Evolutionary conservation across 495 filamentous ascomycete genomes (phyloP).

Genomic region (Aspergillus mulundensis): DNA sequence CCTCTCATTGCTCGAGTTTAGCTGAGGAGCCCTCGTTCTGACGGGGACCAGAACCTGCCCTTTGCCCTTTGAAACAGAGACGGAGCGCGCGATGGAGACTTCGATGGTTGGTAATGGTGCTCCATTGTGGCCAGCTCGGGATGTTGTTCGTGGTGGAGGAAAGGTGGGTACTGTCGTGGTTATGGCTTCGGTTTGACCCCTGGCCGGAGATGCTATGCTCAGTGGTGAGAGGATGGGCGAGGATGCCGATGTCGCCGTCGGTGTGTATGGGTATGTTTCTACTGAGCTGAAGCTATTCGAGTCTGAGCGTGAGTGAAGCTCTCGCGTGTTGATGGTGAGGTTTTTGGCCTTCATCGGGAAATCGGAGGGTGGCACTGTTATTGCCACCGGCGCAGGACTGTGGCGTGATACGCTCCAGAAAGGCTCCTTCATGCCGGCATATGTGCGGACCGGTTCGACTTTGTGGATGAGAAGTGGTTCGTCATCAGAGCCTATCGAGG

Average conservation of each 20-base stretch:
- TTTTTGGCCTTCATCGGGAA: neutral
- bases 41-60: slow-evolving; percentile 38
- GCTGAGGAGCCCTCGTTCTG: slow-evolving; percentile 21
- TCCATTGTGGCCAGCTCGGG: neutral
- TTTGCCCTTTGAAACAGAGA: slow-evolving; percentile 37
- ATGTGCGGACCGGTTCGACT: slow-evolving; percentile 16
- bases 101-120: slow-evolving; percentile 27
- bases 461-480: slow-evolving; percentile 16
- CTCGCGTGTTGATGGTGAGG: slow-evolving; percentile 16
- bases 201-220: slow-evolving; percentile 14
- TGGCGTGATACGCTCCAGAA: neutral
- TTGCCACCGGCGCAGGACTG: neutral
- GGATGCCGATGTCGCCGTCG: slow-evolving; percentile 8
- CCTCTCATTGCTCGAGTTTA: slow-evolving; percentile 24
- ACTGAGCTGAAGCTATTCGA: slow-evolving; percentile 4
- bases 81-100: slow-evolving; percentile 39
- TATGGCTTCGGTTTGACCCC: slow-evolving; percentile 1
- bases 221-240: slow-evolving; percentile 16
- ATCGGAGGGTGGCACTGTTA: neutral
- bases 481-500: slow-evolving; percentile 18
- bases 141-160: slow-evolving; percentile 10
- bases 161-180: neutral
- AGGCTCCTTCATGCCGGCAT: slow-evolving; percentile 13
- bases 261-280: neutral
- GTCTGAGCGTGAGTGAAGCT: slow-evolving; percentile 5